These are phyloP conservation scores for Elongisporangium prolatum DNA, from an alignment of 352 stramenopile genomes.

Conservation along the genomic window DNA sequence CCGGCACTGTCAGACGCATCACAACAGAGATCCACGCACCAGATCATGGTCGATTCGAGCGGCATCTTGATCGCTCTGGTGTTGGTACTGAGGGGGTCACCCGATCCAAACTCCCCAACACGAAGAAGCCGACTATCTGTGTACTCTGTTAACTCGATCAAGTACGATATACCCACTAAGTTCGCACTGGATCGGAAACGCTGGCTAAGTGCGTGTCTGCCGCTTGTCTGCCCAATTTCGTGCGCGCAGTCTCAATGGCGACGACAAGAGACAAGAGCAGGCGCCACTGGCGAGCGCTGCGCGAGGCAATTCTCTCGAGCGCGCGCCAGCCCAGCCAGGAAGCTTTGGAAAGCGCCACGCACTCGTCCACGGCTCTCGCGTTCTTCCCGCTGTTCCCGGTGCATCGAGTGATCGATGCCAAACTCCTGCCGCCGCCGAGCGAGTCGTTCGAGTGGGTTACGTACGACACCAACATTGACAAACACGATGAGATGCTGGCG, in stretches of 20 bases:
- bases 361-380: slow-evolving; percentile 50
- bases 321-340: slow-evolving; percentile 14
- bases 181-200: neutral
- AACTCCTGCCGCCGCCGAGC: slow-evolving; percentile 7
- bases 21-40: slow-evolving; percentile 29
- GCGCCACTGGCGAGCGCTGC: slow-evolving; percentile 68
- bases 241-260: neutral
- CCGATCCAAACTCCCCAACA: neutral
- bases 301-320: slow-evolving; percentile 43
- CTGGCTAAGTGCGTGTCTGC: neutral
- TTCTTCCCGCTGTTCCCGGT: slow-evolving; percentile 54
- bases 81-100: neutral
- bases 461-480: slow-evolving; percentile 26
- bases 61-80: slow-evolving; percentile 33
- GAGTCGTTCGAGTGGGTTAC: slow-evolving; percentile 44
- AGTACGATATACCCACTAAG: neutral
- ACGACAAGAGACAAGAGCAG: slow-evolving; percentile 26
- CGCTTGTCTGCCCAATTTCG: neutral
- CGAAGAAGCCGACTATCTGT: neutral
- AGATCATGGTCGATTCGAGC: slow-evolving; percentile 89
- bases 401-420: slow-evolving; percentile 6
- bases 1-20: neutral
- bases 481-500: neutral
- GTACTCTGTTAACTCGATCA: neutral
- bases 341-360: slow-evolving; percentile 19